phyloP scores from a whole-genome alignment of 2,329 filamentous ascomycete genomes.

The Fusarium sp. region DNA sequence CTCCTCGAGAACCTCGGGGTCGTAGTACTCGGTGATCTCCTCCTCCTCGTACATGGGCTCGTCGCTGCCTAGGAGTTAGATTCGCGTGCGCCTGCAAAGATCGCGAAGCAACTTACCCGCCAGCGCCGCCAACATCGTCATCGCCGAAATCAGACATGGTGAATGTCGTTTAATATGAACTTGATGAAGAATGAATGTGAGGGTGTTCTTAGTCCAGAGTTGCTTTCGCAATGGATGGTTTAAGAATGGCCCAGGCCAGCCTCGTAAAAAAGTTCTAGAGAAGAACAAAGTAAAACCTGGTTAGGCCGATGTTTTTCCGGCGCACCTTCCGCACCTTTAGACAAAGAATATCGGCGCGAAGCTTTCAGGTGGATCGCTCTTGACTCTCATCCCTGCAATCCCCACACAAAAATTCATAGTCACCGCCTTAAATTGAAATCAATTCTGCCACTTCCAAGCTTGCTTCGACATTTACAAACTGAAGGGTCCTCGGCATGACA shows the following conservation, averaged over 20 bases:
- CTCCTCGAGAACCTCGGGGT: constrained; percentile 63
- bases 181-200: neutral
- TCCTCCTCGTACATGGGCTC: constrained; percentile 79
- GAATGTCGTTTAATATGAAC: neutral
- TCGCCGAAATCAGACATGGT: constrained; percentile 80
- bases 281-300: constrained; percentile 36
- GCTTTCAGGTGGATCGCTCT: neutral
- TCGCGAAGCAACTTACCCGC: constrained; percentile 58
- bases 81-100: constrained; percentile 14
- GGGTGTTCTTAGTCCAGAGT: neutral
- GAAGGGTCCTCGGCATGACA: constrained; percentile 27
- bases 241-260: constrained; percentile 32
- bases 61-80: constrained; percentile 60
- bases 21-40: constrained; percentile 67
- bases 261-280: constrained; percentile 46
- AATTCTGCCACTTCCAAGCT: constrained; percentile 46
- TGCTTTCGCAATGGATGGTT: constrained; percentile 31
- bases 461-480: constrained; percentile 14
- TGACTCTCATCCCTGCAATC: constrained; percentile 20
- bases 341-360: neutral
- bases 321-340: neutral
- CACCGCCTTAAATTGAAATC: constrained; percentile 49
- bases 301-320: constrained; percentile 48
- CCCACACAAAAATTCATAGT: constrained; percentile 44
- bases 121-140: constrained; percentile 68